phyloP scores from a whole-genome alignment of 2,329 filamentous ascomycete species.

The Penicillium vulpinum region DNA sequence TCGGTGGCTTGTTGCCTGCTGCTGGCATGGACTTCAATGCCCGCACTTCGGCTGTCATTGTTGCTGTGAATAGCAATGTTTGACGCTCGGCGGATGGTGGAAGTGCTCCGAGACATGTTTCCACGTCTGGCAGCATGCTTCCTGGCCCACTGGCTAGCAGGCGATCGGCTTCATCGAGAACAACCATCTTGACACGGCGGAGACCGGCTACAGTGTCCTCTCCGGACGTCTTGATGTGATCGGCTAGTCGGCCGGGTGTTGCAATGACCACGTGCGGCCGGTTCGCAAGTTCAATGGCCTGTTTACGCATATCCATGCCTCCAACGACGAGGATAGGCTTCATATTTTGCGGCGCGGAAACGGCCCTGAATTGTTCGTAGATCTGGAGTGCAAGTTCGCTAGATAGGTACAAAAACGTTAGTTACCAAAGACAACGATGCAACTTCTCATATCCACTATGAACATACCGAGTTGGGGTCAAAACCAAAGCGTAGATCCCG shows the following conservation, averaged over 20 bases:
- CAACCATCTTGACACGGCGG: slow-evolving; percentile 75
- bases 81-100: slow-evolving; percentile 79
- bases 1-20: slow-evolving; percentile 67
- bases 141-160: slow-evolving; percentile 73
- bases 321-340: slow-evolving; percentile 90
- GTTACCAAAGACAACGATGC: not conserved
- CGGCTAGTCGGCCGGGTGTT: slow-evolving; percentile 87
- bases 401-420: not conserved
- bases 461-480: slow-evolving; percentile 77
- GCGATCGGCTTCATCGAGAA: slow-evolving; percentile 94
- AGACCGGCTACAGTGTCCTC: slow-evolving; percentile 86
- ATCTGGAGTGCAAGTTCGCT: slow-evolving; percentile 93
- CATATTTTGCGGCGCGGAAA: slow-evolving; percentile 81
- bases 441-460: not conserved
- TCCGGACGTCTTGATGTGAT: slow-evolving; percentile 89
- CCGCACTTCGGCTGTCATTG: slow-evolving; percentile 87
- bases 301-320: slow-evolving; percentile 85
- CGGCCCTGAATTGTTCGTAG: slow-evolving; percentile 91
- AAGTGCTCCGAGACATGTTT: slow-evolving; percentile 79
- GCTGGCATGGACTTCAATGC: slow-evolving; percentile 77
- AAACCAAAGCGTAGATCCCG: slow-evolving; percentile 83
- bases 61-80: slow-evolving; percentile 93
- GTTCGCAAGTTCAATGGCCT: slow-evolving; percentile 79
- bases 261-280: slow-evolving; percentile 91
- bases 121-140: slow-evolving; percentile 92